These are phyloP conservation scores for Rhexocercosporidium sp. DNA, from an alignment of 2,329 filamentous ascomycete genomes.

Conservation along the genomic window DNA sequence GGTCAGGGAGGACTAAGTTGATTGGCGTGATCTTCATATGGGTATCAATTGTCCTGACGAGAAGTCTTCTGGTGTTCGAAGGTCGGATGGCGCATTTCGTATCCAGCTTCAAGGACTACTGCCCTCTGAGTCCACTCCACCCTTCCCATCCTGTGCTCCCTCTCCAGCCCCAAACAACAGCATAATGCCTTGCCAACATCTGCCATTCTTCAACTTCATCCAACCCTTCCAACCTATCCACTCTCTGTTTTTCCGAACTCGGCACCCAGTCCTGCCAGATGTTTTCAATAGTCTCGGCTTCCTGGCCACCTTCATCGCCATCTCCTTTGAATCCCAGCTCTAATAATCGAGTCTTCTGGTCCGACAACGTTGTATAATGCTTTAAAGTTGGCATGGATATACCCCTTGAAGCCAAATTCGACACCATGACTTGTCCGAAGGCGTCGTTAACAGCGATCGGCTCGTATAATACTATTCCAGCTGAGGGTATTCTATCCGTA, in stretches of 20 bases:
- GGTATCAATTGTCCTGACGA: neutral
- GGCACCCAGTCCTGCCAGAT: slow-evolving; percentile 80
- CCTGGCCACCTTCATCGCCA: slow-evolving; percentile 49
- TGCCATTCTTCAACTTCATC: slow-evolving; percentile 97
- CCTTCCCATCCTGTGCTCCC: slow-evolving; percentile 30
- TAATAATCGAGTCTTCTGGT: slow-evolving; percentile 71
- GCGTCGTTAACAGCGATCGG: slow-evolving; percentile 82
- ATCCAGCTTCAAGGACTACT: neutral
- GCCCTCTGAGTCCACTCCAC: slow-evolving; percentile 13
- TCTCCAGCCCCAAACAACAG: slow-evolving; percentile 85
- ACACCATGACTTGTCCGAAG: slow-evolving; percentile 91
- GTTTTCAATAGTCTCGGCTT: slow-evolving; percentile 65
- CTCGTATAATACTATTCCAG: slow-evolving; percentile 82
- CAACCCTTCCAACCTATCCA: slow-evolving; percentile 81
- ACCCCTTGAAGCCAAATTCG: slow-evolving; percentile 81
- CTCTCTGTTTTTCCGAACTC: slow-evolving; percentile 74
- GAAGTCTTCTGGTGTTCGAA: too few relatives aligned
- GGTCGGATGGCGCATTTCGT: too few relatives aligned
- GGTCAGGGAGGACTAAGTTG: too few relatives aligned
- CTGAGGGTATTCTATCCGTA: slow-evolving; percentile 51
- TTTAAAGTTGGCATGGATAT: slow-evolving; percentile 86
- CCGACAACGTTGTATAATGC: slow-evolving; percentile 68
- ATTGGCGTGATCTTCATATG: too few relatives aligned
- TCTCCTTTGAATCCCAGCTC: slow-evolving; percentile 64
- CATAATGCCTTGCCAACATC: slow-evolving; percentile 85